Conservation (phyloP, 177 flowering plant genomes). For the Tripterygium wilfordii region DNA sequence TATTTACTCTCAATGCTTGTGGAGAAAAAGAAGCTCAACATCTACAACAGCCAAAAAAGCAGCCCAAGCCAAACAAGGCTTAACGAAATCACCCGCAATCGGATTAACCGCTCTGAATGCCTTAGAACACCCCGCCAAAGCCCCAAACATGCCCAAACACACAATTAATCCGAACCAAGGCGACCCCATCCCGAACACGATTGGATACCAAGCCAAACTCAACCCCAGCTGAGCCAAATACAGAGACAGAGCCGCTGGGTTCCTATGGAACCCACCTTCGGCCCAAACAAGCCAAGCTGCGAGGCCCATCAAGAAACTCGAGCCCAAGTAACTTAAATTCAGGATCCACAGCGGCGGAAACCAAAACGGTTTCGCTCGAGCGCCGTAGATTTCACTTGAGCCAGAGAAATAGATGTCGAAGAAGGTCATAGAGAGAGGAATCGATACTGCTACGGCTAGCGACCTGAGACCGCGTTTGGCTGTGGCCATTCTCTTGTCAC, state of each 20-base stretch:
- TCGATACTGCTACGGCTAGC: constrained; percentile 35
- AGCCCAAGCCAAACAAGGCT: constrained; percentile 61
- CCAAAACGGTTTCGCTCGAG: constrained; percentile 31
- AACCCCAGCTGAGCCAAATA: constrained; percentile 41
- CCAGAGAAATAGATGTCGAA: constrained; percentile 28
- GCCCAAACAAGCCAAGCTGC: constrained; percentile 91
- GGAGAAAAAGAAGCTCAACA: constrained; percentile 36
- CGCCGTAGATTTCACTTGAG: constrained; percentile 11
- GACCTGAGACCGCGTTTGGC: constrained; percentile 72
- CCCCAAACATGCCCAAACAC: constrained; percentile 34
- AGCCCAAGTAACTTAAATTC: constrained; percentile 28
- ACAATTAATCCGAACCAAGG: constrained; percentile 35
- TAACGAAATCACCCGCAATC: constrained; percentile 56
- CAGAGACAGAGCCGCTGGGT: constrained; percentile 31
- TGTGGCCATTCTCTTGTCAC: constrained; percentile 31
- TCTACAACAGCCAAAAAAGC: constrained; percentile 39
- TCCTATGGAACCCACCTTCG: constrained; percentile 70
- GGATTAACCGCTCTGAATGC: constrained; percentile 43
- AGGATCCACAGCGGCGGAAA: constrained; percentile 59
- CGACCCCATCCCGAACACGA: constrained; percentile 43
- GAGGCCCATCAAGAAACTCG: constrained; percentile 47
- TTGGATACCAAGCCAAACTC: constrained; percentile 47
- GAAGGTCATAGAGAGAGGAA: constrained; percentile 43
- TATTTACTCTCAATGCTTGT: constrained; percentile 5
- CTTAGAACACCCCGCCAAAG: constrained; percentile 34